Evolutionary conservation across 257 asterid genomes (phyloP).

Genomic region (Przewalskia tangutica): DNA sequence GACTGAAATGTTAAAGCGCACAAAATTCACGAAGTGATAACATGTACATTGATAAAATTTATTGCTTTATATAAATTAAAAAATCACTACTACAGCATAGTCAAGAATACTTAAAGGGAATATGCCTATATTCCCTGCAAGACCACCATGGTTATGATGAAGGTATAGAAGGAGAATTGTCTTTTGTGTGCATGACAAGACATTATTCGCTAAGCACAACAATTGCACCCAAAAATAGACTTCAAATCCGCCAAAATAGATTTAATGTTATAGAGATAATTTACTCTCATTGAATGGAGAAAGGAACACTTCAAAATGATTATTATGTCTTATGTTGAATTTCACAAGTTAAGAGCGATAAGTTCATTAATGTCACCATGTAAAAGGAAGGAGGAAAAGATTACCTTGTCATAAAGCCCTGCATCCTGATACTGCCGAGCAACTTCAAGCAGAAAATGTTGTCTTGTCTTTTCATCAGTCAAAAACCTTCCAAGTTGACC

Average conservation of each 20-base stretch:
- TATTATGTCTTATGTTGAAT: background rate
- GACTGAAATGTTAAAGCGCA: slow-evolving; percentile 29
- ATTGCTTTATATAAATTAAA: background rate
- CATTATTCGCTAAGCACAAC: background rate
- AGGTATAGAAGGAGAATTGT: background rate
- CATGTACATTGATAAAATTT: background rate
- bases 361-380: background rate
- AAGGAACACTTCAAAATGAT: background rate
- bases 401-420: slow-evolving; percentile 83
- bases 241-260: background rate
- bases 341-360: background rate
- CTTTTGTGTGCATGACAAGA: background rate
- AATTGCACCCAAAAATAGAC: background rate
- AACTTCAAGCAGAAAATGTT: slow-evolving; percentile 75
- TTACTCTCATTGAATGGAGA: background rate
- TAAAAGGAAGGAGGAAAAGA: slow-evolving; percentile 6
- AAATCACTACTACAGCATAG: background rate
- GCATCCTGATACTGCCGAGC: slow-evolving; percentile 74
- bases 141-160: background rate
- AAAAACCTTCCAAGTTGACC: slow-evolving; percentile 79
- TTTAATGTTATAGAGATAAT: background rate
- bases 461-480: slow-evolving; percentile 56
- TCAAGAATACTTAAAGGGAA: background rate
- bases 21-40: background rate
- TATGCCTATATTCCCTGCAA: background rate